A percentile compares a stretch with the other conserved stretches of the same genome.
Evolutionary conservation across 306 rosid species (phyloP).

Genomic region (Medicago truncatula): MtrunA17r5.0-ANR NC_053044.1:23933001-23933500

Average conservation of each 20-base stretch:
- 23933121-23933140: background rate
- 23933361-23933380: slow-evolving; percentile 77
- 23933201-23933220: background rate
- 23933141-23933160: background rate
- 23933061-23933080: background rate
- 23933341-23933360: slow-evolving; percentile 90
- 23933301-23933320: slow-evolving; percentile 59
- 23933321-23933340: slow-evolving; percentile 79
- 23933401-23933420: slow-evolving; percentile 35
- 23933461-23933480: slow-evolving; percentile 72
- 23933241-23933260: slow-evolving; percentile 20
- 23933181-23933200: background rate
- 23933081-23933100: background rate
- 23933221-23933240: background rate
- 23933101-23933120: background rate
- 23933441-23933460: slow-evolving; percentile 46
- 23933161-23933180: background rate
- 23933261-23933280: slow-evolving; percentile 33
- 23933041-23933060: background rate
- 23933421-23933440: slow-evolving; percentile 32
- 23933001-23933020: background rate
- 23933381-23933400: slow-evolving; percentile 49
- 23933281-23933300: slow-evolving; percentile 60
- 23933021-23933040: slow-evolving; percentile 34
- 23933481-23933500: slow-evolving; percentile 53